phyloP scores from a whole-genome alignment of 1,284 basidiomycete genomes.

The Cryptococcus hybrid region DNA sequence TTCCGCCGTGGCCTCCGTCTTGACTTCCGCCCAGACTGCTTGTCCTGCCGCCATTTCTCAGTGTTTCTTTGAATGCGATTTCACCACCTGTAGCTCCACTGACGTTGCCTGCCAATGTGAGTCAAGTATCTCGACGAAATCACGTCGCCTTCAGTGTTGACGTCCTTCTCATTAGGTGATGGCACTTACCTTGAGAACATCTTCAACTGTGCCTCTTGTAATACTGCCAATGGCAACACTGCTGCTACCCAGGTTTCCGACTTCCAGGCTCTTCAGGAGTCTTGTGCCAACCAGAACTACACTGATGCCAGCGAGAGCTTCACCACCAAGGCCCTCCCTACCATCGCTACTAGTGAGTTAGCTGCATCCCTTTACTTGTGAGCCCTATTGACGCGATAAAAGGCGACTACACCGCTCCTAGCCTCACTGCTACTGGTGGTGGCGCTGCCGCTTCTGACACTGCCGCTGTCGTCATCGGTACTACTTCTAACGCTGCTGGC shows the following conservation, averaged over 20 bases:
- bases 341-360: conserved; percentile 20
- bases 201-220: conserved; percentile 50
- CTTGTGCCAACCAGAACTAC: conserved; percentile 43
- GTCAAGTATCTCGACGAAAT: background rate
- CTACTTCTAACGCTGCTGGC: conserved; percentile 9
- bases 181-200: conserved; percentile 44
- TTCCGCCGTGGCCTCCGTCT: conserved; percentile 29
- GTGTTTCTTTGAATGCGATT: conserved; percentile 43
- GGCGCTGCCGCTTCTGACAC: conserved; percentile 31
- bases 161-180: conserved; percentile 13
- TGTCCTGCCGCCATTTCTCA: conserved; percentile 27
- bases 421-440: conserved; percentile 45
- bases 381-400: background rate
- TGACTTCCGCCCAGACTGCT: conserved; percentile 29
- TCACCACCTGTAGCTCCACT: conserved; percentile 33
- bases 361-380: too few species aligned
- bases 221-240: conserved; percentile 46
- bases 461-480: conserved; percentile 11
- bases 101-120: conserved; percentile 46
- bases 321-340: conserved; percentile 27
- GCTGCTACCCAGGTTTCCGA: conserved; percentile 37
- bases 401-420: conserved; percentile 37
- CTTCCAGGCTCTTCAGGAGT: conserved; percentile 38
- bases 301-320: conserved; percentile 32
- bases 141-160: background rate